A percentile compares a stretch with the other conserved stretches of the same genome.
Conservation (phyloP, 1,284 basidiomycete species). For the Amylostereum areolatum region DNA sequence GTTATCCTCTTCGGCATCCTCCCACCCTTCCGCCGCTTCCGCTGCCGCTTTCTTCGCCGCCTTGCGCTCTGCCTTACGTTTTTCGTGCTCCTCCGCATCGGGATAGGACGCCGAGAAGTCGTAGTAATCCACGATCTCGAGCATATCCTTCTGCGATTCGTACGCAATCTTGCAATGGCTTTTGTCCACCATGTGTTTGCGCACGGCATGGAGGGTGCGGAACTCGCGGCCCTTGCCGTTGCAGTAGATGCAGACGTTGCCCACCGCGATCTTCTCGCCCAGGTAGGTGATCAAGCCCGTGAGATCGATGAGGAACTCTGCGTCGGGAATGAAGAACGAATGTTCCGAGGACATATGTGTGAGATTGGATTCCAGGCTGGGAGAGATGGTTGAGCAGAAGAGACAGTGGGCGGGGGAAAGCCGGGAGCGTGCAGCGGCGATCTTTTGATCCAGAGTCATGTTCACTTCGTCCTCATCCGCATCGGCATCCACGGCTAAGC, state of each 20-base stretch:
- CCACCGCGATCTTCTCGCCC: conserved; percentile 90
- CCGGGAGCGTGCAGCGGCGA: conserved; percentile 67
- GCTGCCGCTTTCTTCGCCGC: conserved; percentile 24
- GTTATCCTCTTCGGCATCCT: conserved; percentile 43
- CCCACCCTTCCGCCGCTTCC: conserved; percentile 52
- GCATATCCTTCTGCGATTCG: conserved; percentile 71
- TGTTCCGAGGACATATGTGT: conserved; percentile 85
- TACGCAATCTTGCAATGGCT: conserved; percentile 96
- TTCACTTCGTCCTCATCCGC: conserved; percentile 47
- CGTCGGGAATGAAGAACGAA: conserved; percentile 96
- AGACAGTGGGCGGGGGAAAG: conserved; percentile 72
- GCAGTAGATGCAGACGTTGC: conserved; percentile 92
- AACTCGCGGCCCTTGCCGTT: conserved; percentile 76
- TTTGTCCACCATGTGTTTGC: conserved; percentile 94
- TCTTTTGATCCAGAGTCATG: conserved; percentile 65
- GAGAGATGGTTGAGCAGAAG: conserved; percentile 67
- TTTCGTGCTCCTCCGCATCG: conserved; percentile 33
- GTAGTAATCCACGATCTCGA: conserved; percentile 92
- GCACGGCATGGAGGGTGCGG: conserved; percentile 74
- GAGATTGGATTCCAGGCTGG: conserved; percentile 63
- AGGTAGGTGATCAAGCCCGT: conserved; percentile 82
- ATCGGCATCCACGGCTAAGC: conserved; percentile 34
- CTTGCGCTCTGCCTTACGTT: conserved; percentile 24
- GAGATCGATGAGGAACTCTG: conserved; percentile 84
- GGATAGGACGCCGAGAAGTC: conserved; percentile 85